These are phyloP conservation scores for Chiua virens DNA, from an alignment of 768 basidiomycete genomes.

Conservation along the genomic window DNA sequence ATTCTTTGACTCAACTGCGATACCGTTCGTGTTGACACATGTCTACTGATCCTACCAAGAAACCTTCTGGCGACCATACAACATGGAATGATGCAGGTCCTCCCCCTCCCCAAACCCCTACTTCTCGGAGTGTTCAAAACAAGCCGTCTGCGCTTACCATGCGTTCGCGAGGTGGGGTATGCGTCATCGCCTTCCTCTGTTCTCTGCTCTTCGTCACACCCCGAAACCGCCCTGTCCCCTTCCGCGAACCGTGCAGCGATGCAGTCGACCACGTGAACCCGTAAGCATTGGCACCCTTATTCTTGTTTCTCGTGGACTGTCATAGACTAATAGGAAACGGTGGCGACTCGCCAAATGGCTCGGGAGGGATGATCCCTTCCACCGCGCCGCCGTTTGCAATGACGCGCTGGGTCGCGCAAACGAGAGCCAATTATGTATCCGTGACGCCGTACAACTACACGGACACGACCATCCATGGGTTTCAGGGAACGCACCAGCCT, in stretches of 20 bases:
- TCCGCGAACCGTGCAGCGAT: conserved; percentile 32
- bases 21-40: no score
- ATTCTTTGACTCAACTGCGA: no score
- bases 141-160: conserved; percentile 1
- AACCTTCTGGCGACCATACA: no score
- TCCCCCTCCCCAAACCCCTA: no score
- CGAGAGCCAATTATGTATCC: conserved; percentile 73
- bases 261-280: conserved; percentile 49
- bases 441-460: conserved; percentile 71
- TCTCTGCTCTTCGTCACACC: conserved; percentile 12
- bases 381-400: conserved; percentile 80
- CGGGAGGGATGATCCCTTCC: conserved; percentile 78
- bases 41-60: no score
- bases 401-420: conserved; percentile 86
- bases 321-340: conserved; percentile 69
- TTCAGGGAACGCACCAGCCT: conserved; percentile 79
- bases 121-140: background rate
- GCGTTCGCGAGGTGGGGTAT: conserved; percentile 10
- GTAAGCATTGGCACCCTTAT: conserved; percentile 28
- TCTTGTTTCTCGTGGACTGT: background rate
- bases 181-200: conserved; percentile 15
- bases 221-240: conserved; percentile 7
- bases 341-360: conserved; percentile 65
- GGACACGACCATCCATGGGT: conserved; percentile 61
- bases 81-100: no score